Conservation (phyloP, 1,139 yeast species). For the Suzukiozyma palmioleophila region DNA sequence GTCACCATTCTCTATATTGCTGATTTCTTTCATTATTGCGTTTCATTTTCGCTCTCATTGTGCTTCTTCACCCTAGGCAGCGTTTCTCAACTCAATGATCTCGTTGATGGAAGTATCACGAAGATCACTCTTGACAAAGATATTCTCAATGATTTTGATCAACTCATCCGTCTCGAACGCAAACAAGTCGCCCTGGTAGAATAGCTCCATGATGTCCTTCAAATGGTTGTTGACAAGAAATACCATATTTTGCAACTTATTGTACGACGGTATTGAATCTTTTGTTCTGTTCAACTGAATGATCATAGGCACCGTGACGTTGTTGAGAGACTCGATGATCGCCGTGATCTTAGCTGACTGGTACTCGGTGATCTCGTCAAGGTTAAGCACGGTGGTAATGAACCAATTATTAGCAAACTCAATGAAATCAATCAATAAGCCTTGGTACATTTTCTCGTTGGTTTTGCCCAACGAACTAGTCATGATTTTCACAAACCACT, state of each 20-base stretch:
- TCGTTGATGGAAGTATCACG: constrained; percentile 61
- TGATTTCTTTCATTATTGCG: too few relatives aligned
- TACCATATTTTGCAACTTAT: constrained; percentile 41
- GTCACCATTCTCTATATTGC: too few relatives aligned
- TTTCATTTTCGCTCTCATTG: too few relatives aligned
- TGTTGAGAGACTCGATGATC: constrained; percentile 20
- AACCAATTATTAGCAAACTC: constrained; percentile 30
- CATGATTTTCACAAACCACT: constrained; percentile 2
- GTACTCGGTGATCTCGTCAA: constrained; percentile 34
- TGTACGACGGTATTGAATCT: constrained; percentile 25
- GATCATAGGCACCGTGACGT: constrained; percentile 15
- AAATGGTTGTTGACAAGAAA: constrained; percentile 52
- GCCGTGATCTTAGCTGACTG: constrained; percentile 29
- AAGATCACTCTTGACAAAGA: constrained; percentile 70
- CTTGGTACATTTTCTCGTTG: constrained; percentile 25
- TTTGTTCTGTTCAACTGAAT: constrained; percentile 13
- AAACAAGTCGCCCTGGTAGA: constrained; percentile 69
- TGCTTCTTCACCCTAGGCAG: not conserved
- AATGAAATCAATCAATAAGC: constrained; percentile 22
- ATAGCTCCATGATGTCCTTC: constrained; percentile 64
- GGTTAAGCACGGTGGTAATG: constrained; percentile 21
- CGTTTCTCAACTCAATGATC: constrained; percentile 32
- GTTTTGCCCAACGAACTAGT: constrained; percentile 13
- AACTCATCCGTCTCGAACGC: constrained; percentile 70
- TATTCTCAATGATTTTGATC: constrained; percentile 46